Evolutionary conservation across 1,284 basidiomycete genomes (phyloP).

Genomic region (Hemileia vastatrix): DNA sequence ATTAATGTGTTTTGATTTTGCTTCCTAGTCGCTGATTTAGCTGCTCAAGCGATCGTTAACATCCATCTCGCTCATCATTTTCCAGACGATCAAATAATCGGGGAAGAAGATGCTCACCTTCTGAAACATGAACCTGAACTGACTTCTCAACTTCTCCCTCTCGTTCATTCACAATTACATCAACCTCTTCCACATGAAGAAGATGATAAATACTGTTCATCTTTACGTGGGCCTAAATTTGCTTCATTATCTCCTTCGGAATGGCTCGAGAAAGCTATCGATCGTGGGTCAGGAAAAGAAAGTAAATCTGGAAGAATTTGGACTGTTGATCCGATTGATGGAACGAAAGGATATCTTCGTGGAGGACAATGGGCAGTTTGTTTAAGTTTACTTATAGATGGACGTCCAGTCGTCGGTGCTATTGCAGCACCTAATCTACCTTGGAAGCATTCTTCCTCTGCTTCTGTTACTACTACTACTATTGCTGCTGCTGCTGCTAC

Average conservation of each 20-base stretch:
- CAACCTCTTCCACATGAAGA: too few species aligned
- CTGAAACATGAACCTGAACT: too few species aligned
- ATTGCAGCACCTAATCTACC: conserved; percentile 90
- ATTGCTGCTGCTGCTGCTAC: too few species aligned
- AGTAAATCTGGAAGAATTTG: conserved; percentile 55
- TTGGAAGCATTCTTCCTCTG: conserved; percentile 53
- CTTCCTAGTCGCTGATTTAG: conserved; percentile 69
- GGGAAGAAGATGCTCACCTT: conserved; percentile 86
- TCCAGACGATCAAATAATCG: conserved; percentile 78
- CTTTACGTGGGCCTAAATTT: too few species aligned
- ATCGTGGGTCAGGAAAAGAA: background rate
- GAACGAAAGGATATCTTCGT: conserved; percentile 88
- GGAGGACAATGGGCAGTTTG: conserved; percentile 97
- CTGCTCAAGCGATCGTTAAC: conserved; percentile 80
- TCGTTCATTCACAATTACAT: too few species aligned
- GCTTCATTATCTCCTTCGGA: too few species aligned
- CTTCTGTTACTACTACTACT: too few species aligned
- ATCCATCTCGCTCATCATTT: conserved; percentile 61
- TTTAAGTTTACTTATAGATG: conserved; percentile 76
- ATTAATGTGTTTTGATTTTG: too few species aligned
- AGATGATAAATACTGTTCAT: too few species aligned
- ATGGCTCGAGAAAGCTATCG: too few species aligned
- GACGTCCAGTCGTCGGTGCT: conserved; percentile 73
- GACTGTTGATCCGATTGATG: conserved; percentile 86
- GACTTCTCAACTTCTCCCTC: too few species aligned